Base-by-base conservation (phyloP, 169 alveolate species). In the Besnoitia besnoiti region DNA sequence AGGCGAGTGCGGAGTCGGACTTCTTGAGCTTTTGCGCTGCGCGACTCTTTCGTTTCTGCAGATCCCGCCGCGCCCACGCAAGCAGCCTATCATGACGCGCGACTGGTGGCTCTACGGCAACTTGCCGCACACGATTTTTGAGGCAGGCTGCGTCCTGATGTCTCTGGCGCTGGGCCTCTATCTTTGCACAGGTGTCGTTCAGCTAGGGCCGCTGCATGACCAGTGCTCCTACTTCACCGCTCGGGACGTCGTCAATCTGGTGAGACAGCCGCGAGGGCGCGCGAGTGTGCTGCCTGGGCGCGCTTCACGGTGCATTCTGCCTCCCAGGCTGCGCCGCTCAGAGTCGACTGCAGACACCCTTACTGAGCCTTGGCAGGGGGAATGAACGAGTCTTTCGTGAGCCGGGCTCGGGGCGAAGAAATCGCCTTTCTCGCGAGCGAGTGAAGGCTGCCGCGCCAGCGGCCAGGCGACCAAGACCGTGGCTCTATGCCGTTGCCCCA, bases 101-200 rank as follows among this genome's bases (percentile, higher is more conserved):
- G 97, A 95, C 79, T 97, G 99, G 99, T 97, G 99, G 99, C 75
- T 97, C 40, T 96, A 93, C 92, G 99, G 98, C 80, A 97, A 97
- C 91, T 46, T 97, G 2, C 99, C 99, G 27, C 99, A 97, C 95
- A 97, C 99, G 27, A 90, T 97, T 40, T 97, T 97, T 90, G 98
- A 97, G 89, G 99, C 98, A 10, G 93, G 92, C 80, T 93, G 96
- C 91, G 99, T 97, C 8, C 95, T 97, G 50, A 89, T 96, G 44
- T 94, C 97, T n/a, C 94, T 97, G 73, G 95, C 97, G n/a, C 82
- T 96, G 59, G 97, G 97, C n/a, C 95, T 97, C 46, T 97, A 97
- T 91, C 84, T 96, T 42, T 96, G 97, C 91, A 96, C 98, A 24
- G 99, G 99, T 51, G 97, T 95, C 73, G 89, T 95, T 55, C 94